Conservation (phyloP, 1,139 yeast genomes). For the Debaryomyces fabryi region DNA sequence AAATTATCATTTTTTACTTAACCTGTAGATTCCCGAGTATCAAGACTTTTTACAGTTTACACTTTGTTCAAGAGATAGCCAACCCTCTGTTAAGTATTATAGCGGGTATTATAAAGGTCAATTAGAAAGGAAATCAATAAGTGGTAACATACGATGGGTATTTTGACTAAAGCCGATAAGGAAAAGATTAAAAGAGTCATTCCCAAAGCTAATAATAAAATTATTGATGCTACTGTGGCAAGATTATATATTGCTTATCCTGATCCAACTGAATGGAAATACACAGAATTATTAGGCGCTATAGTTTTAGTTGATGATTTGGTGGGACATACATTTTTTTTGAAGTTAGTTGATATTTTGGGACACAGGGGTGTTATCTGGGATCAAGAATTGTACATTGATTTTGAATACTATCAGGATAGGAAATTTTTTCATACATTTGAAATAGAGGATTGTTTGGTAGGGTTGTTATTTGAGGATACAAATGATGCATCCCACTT, state of each 20-base stretch:
- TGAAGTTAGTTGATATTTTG: slow-evolving; percentile 81
- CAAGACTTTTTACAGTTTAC: slow-evolving; percentile 3
- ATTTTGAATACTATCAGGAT: slow-evolving; percentile 89
- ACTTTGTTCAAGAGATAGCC: neutral
- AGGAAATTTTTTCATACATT: slow-evolving; percentile 93
- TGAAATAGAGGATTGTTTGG: slow-evolving; percentile 87
- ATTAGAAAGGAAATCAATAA: neutral
- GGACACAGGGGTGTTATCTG: slow-evolving; percentile 88
- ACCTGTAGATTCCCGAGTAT: slow-evolving; percentile 3
- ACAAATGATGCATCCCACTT: slow-evolving; percentile 86
- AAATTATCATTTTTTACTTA: neutral
- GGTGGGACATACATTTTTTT: slow-evolving; percentile 91
- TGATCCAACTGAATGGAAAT: slow-evolving; percentile 76
- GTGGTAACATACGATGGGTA: slow-evolving; percentile 44
- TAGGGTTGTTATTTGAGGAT: slow-evolving; percentile 90
- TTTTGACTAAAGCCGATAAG: slow-evolving; percentile 71
- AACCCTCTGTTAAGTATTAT: neutral
- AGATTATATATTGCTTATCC: slow-evolving; percentile 90
- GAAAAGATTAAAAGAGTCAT: slow-evolving; percentile 85
- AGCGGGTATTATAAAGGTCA: neutral
- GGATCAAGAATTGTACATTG: slow-evolving; percentile 94
- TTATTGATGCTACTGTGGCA: slow-evolving; percentile 90
- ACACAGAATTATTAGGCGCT: slow-evolving; percentile 90
- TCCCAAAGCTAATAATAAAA: slow-evolving; percentile 86
- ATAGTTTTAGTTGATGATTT: slow-evolving; percentile 84